phyloP scores from a whole-genome alignment of 1,284 basidiomycete species.

The Afroboletus lepidellus region DNA sequence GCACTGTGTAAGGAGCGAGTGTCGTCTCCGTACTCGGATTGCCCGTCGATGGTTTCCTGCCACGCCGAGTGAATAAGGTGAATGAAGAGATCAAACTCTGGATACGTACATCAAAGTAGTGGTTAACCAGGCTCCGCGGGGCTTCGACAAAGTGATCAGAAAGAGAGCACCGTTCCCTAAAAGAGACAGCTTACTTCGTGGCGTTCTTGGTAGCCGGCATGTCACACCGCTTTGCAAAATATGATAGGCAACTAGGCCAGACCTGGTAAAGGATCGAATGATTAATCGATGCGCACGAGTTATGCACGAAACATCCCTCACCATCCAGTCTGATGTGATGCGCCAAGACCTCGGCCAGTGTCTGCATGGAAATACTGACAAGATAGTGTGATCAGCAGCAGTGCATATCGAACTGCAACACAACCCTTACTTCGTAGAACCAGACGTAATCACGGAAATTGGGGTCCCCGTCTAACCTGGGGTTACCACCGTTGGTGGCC shows the following conservation, averaged over 20 bases:
- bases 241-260: conserved; percentile 89
- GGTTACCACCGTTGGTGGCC: conserved; percentile 89
- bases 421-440: conserved; percentile 78
- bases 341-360: conserved; percentile 87
- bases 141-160: conserved; percentile 46
- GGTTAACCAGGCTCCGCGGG: conserved; percentile 82
- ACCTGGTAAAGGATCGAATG: conserved; percentile 45
- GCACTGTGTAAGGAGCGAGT: conserved; percentile 59
- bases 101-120: conserved; percentile 86
- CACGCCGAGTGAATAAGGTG: conserved; percentile 12
- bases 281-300: not conserved
- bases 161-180: not conserved
- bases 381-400: conserved; percentile 4
- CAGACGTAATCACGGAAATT: conserved; percentile 95
- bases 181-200: conserved; percentile 58
- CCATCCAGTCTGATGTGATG: conserved; percentile 98
- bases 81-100: not conserved
- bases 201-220: conserved; percentile 85
- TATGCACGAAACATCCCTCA: conserved; percentile 36
- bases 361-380: conserved; percentile 92
- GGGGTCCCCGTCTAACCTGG: conserved; percentile 88
- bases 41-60: conserved; percentile 70
- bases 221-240: conserved; percentile 84
- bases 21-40: conserved; percentile 71
- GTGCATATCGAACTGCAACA: not conserved